Percentiles rank a stretch among this genome's conserved stretches.
Conservation (phyloP, 1,139 yeast genomes). For the Meyerozyma sp. region DNA sequence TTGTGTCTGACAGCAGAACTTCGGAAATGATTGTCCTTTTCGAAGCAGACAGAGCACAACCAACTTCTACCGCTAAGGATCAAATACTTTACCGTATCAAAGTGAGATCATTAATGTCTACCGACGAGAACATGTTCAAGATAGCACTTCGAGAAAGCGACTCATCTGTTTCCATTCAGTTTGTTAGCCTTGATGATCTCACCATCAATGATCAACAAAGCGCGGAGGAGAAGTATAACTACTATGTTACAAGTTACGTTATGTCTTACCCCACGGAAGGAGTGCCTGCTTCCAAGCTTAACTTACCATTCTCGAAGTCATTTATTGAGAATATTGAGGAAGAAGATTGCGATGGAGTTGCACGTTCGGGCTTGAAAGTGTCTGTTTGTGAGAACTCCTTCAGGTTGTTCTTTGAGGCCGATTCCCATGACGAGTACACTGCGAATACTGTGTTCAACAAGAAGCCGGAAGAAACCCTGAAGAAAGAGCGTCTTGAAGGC, state of each 20-base stretch:
- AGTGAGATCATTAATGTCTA: constrained; percentile 73
- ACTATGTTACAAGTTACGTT: constrained; percentile 85
- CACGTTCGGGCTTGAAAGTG: constrained; percentile 72
- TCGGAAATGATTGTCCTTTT: constrained; percentile 76
- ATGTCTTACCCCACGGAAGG: constrained; percentile 98
- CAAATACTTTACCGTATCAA: constrained; percentile 89
- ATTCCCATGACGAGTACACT: constrained; percentile 78
- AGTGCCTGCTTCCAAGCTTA: constrained; percentile 72
- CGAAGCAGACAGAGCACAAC: constrained; percentile 69
- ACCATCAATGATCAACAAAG: constrained; percentile 75
- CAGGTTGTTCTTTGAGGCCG: constrained; percentile 73
- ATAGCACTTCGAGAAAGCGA: constrained; percentile 59
- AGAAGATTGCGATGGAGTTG: constrained; percentile 60
- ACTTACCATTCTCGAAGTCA: constrained; percentile 67
- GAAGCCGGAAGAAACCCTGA: constrained; percentile 20
- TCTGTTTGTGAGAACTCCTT: constrained; percentile 78
- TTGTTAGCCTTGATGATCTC: constrained; percentile 80
- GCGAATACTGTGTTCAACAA: constrained; percentile 44
- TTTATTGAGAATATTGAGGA: constrained; percentile 54
- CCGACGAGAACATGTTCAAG: constrained; percentile 91
- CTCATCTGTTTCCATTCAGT: constrained; percentile 65
- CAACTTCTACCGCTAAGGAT: constrained; percentile 70
- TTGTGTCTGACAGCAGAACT: constrained; percentile 76
- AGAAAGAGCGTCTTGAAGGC: constrained; percentile 18
- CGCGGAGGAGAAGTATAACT: constrained; percentile 82